Evolutionary conservation across 2,329 filamentous ascomycete genomes (phyloP), one percentile per base, ranked within the genome.

Genomic region (Coniella lustricola): DNA sequence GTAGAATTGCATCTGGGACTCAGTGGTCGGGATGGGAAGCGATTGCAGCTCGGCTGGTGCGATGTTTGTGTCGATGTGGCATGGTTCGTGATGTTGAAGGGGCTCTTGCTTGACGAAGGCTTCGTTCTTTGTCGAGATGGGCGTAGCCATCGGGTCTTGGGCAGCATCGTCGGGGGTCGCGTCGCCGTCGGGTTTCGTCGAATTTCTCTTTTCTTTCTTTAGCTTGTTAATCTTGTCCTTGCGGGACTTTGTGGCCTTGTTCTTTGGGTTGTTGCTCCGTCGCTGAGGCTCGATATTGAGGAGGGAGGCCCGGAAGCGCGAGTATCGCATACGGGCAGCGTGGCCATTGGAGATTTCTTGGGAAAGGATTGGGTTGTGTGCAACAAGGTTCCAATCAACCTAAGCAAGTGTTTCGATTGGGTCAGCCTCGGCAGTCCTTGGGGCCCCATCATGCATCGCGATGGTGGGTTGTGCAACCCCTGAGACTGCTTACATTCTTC

Each of bases 321-420:
- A 74, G 60, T 73, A 81, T 47, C 77, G 69, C 77, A 81, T 81
- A 41, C 77, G 73, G 29, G 77, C 77, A 25, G 77, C 77, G 60
- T 81, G 77, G 38, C 77, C 77, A 57, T 81, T 81, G 53, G 75
- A 71, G 51, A 81, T 80, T 55, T 71, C 67, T 43, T 78, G 69
- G 20, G 71, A 54, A 9, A 81, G 67, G 41, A 77, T 68, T 17
- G 76, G 75, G 51, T 79, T 74, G 32, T 67, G 61, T 46, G 77
- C 77, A 38, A 81, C 77, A 58, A 70, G 63, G 52, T 74, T 74
- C 77, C 77, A 81, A 60, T 81, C 74, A 57, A 81, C 78, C 77
- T 81, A 47, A 29, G 25, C n/a, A n/a, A n/a, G n/a, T n/a, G 10
- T 29, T 33, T 22, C 7, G 17, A 20, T n/a, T 5, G 37, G 4